A percentile compares a stretch with the other conserved stretches of the same genome.
Conservation (phyloP, 257 asterid genomes). For the Fraxinus pennsylvanica region DNA sequence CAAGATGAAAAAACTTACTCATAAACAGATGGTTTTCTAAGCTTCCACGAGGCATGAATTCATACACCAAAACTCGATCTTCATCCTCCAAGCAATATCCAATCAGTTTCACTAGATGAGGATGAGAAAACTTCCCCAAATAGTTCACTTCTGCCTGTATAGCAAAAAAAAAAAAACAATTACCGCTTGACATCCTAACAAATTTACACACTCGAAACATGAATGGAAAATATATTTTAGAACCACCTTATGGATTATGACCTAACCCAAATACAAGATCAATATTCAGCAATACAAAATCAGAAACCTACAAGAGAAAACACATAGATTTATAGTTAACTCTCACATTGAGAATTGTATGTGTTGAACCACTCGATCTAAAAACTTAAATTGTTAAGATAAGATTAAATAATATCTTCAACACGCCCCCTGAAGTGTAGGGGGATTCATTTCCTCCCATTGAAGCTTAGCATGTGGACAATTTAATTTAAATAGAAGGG, state of each 20-base stretch:
- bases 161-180: not conserved
- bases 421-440: not conserved
- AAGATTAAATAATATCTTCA: not conserved
- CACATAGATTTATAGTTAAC: too few species aligned
- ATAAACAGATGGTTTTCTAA: constrained; percentile 42
- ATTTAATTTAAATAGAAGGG: too few species aligned
- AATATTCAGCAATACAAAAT: not conserved
- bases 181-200: not conserved
- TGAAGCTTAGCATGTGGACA: too few species aligned
- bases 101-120: constrained; percentile 57
- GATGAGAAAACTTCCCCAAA: constrained; percentile 61
- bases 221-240: not conserved
- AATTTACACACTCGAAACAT: not conserved
- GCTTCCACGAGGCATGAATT: constrained; percentile 47
- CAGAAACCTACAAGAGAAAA: too few species aligned
- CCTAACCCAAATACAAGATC: too few species aligned
- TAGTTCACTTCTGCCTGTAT: constrained; percentile 60
- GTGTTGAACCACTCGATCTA: too few species aligned
- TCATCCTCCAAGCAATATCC: constrained; percentile 73
- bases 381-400: too few species aligned
- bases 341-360: too few species aligned
- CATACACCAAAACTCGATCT: constrained; percentile 53
- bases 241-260: too few species aligned
- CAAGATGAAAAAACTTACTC: constrained; percentile 45
- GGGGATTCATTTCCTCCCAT: too few species aligned